These are phyloP conservation scores for Tuber calosporum DNA, from an alignment of 495 filamentous ascomycete species.

Conservation along the genomic window DNA sequence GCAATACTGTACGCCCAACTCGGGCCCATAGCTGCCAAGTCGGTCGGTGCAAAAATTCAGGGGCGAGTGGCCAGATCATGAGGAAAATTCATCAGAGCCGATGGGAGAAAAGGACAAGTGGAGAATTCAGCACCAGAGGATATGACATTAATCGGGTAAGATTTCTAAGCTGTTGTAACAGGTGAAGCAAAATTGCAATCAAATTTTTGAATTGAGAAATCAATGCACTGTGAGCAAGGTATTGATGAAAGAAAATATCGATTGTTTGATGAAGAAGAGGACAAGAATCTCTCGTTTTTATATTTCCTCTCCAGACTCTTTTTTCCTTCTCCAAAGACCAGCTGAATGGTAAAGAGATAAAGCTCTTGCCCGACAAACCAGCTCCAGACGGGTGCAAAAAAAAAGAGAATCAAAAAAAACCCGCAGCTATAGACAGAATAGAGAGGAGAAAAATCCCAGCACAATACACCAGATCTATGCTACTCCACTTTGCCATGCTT, in stretches of 20 bases:
- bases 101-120: background rate
- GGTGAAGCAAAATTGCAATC: background rate
- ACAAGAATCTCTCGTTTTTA: background rate
- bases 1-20: background rate
- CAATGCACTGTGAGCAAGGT: background rate
- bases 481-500: slow-evolving; percentile 1
- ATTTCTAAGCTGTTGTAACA: background rate
- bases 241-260: background rate
- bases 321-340: slow-evolving; percentile 16
- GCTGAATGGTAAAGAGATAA: slow-evolving; percentile 11
- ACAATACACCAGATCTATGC: slow-evolving; percentile 3
- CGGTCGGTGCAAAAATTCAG: background rate
- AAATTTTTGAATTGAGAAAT: background rate
- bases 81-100: background rate
- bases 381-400: background rate
- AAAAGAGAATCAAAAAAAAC: slow-evolving; percentile 4
- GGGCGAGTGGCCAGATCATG: background rate
- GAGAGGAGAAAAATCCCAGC: slow-evolving; percentile 3
- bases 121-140: background rate
- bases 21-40: background rate
- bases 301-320: slow-evolving; percentile 2
- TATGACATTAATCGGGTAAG: background rate
- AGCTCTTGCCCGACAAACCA: background rate
- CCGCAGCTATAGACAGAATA: slow-evolving; percentile 4
- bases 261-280: background rate